Evolutionary conservation across 1,284 basidiomycete genomes (phyloP), one percentile per base, ranked within the genome.

Genomic region (Coriolopsis trogii): DNA sequence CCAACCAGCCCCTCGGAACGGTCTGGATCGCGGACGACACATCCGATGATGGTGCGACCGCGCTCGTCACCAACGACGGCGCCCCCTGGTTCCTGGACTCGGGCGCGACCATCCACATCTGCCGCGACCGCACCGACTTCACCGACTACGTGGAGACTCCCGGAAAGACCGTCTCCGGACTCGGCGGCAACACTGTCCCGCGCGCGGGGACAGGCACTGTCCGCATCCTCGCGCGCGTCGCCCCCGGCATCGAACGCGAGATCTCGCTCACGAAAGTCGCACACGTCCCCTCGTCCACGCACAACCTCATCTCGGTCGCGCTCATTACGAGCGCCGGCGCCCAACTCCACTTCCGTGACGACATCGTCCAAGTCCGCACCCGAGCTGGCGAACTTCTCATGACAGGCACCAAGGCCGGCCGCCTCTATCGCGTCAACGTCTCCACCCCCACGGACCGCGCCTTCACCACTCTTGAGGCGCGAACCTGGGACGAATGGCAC

Each of bases 401-500:
- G 26, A 25, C n/a, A 4, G 42, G 46, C 33, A 46, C 25, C 12
- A 38, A 42, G 25, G 15, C 26, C 31, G 45, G 45, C 21, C 49
- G 44, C 16, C 59, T 58, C 15, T 63, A 58, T 48, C 34, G 28
- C 42, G 47, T 47, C 30, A 16, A 44, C 37, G 34, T 15, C 23
- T 10, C 28, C 42, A 12, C 28, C 6, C 42, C 45, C 15, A 43
- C 53, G 7, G 28, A 38, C 5, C 25, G 33, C 23, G 34, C n/a
- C 1, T 46, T 46, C n/a, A 20, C 36, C 4, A 29, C 45, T 4
- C 6, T 31, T 2, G 26, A 15, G 8, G 6, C 20, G 13, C 48
- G 41, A 3, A 37, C 65, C 0, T 72, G 66, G 67, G 60, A 69
- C 16, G 59, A 73, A 24, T 72, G 69, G 70, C 73, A 74, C 42